A percentile compares a stretch with the other conserved stretches of the same genome.
Conservation (phyloP, 345 rosid species). For the Firmiana major region DNA sequence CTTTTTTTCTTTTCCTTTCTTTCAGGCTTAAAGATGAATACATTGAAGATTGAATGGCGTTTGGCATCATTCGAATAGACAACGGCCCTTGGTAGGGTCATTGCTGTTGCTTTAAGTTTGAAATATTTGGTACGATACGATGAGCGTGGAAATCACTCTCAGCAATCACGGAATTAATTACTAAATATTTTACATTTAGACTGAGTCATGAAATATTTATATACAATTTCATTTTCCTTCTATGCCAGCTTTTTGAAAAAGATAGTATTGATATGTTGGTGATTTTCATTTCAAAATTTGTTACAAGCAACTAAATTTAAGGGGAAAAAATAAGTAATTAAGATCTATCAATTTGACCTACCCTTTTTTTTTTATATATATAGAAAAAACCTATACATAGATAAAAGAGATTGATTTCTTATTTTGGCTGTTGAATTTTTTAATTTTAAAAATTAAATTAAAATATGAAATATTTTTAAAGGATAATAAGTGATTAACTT, state of each 20-base stretch:
- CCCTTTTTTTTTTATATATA: too few relatives aligned
- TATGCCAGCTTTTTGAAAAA: neutral
- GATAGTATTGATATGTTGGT: neutral
- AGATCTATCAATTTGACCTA: neutral
- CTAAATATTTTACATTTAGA: neutral
- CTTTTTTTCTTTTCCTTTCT: neutral
- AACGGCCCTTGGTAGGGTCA: constrained; percentile 25
- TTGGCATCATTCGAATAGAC: constrained; percentile 20
- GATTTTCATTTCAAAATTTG: neutral
- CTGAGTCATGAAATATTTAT: neutral
- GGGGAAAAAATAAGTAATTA: neutral
- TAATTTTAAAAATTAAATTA: too few relatives aligned
- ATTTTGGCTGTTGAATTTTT: too few relatives aligned
- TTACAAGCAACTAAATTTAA: neutral
- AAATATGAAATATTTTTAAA: too few relatives aligned
- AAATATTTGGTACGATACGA: neutral
- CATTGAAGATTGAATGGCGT: neutral
- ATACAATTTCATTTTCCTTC: neutral
- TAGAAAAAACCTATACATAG: too few relatives aligned
- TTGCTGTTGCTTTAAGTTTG: constrained; percentile 15
- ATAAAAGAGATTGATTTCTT: too few relatives aligned
- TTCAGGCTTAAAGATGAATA: neutral
- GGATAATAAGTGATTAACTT: too few relatives aligned
- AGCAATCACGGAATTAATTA: neutral
- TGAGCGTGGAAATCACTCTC: neutral